Conservation (phyloP, 148 eudicot genomes). For the Polygonum aviculare region DNA sequence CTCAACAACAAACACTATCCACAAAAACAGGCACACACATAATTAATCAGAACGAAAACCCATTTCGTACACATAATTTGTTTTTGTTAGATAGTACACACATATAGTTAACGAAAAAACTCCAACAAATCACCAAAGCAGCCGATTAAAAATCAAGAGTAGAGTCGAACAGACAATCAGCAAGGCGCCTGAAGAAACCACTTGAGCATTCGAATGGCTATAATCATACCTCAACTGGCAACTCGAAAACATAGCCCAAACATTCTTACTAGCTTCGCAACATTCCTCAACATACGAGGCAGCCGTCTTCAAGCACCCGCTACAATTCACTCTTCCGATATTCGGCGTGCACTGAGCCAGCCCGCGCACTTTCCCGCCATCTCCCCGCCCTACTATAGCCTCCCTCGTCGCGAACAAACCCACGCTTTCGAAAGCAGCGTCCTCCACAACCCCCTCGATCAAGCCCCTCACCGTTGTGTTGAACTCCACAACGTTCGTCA, state of each 20-base stretch:
- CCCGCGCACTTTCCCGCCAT: background rate
- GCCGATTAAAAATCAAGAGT: too few relatives aligned
- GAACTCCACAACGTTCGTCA: background rate
- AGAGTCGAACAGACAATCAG: too few relatives aligned
- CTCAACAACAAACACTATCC: too few relatives aligned
- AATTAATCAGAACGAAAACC: too few relatives aligned
- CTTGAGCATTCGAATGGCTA: too few relatives aligned
- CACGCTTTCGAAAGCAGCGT: background rate
- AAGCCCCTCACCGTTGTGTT: background rate
- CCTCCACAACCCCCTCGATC: background rate
- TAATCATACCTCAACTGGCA: too few relatives aligned
- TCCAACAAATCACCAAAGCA: too few relatives aligned
- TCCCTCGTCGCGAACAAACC: background rate
- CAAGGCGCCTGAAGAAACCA: too few relatives aligned
- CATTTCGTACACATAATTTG: too few relatives aligned
- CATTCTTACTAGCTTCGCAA: background rate
- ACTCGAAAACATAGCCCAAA: background rate
- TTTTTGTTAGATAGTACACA: too few relatives aligned
- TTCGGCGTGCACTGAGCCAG: conserved; percentile 36
- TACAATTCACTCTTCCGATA: conserved; percentile 14
- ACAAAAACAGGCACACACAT: too few relatives aligned
- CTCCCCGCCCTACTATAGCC: background rate
- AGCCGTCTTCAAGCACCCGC: conserved; percentile 11
- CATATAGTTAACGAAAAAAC: too few relatives aligned
- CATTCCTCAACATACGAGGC: background rate